phyloP scores from a whole-genome alignment of 495 filamentous ascomycete species.

The Acidiella bohemica region DNA sequence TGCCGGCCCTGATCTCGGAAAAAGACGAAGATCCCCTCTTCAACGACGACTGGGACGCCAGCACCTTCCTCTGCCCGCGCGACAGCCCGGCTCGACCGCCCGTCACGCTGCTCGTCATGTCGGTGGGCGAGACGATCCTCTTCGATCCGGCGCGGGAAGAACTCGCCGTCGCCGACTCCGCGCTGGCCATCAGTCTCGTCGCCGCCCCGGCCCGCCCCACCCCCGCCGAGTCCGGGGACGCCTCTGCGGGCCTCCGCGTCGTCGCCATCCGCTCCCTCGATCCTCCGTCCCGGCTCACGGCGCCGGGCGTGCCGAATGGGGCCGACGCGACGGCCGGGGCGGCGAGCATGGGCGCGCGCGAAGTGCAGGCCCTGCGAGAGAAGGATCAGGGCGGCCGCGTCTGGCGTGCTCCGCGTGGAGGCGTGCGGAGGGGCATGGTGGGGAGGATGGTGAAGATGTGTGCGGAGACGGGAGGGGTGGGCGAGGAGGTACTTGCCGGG shows the following conservation, averaged over 20 bases:
- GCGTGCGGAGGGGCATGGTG: slow-evolving; percentile 55
- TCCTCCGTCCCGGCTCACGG: slow-evolving; percentile 55
- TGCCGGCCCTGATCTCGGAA: slow-evolving; percentile 71
- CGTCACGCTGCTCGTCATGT: slow-evolving; percentile 77
- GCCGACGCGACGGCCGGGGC: slow-evolving; percentile 40
- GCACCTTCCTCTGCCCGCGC: slow-evolving; percentile 57
- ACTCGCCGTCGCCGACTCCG: slow-evolving; percentile 77
- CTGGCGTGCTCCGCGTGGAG: slow-evolving; percentile 66
- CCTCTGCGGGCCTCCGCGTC: slow-evolving; percentile 23
- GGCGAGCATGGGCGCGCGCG: slow-evolving; percentile 22
- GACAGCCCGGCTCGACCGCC: slow-evolving; percentile 40
- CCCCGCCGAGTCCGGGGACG: neutral
- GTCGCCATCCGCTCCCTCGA: slow-evolving; percentile 52
- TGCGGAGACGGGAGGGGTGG: slow-evolving; percentile 49
- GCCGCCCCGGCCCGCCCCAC: slow-evolving; percentile 8
- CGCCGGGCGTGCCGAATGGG: slow-evolving; percentile 53
- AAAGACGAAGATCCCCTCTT: slow-evolving; percentile 92
- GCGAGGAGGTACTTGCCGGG: slow-evolving; percentile 69
- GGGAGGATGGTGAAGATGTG: slow-evolving; percentile 41
- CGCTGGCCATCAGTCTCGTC: slow-evolving; percentile 45
- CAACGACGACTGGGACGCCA: slow-evolving; percentile 91
- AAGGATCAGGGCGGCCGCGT: slow-evolving; percentile 51
- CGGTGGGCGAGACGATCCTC: slow-evolving; percentile 74
- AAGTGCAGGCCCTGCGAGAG: slow-evolving; percentile 36
- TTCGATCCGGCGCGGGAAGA: slow-evolving; percentile 88